A percentile compares a stretch with the other conserved stretches of the same genome.
Conservation (phyloP, 176 grass and related monocot species). For the Urochloa ruziziensis region DNA sequence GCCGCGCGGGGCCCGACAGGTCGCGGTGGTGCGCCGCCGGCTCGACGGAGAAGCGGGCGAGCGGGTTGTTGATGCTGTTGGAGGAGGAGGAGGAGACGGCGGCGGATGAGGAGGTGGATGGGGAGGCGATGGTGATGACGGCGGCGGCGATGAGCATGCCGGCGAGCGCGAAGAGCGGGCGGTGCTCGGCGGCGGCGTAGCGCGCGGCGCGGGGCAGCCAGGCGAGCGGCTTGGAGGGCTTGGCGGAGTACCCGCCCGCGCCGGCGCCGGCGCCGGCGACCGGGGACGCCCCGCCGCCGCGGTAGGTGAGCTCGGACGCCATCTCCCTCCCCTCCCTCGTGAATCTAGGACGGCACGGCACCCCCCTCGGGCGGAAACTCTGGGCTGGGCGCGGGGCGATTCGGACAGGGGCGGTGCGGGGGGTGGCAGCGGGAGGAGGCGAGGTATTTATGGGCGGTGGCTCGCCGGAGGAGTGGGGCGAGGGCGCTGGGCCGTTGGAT, state of each 20-base stretch:
- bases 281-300: conserved; percentile 41
- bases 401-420: background rate
- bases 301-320: conserved; percentile 88
- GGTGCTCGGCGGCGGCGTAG: conserved; percentile 65
- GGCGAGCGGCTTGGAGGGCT: conserved; percentile 57
- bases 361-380: background rate
- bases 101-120: background rate
- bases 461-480: background rate
- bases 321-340: conserved; percentile 23
- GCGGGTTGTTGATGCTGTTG: background rate
- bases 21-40: background rate
- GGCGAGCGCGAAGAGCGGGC: conserved; percentile 70
- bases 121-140: conserved; percentile 49
- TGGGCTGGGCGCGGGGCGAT: background rate
- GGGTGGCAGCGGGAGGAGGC: background rate
- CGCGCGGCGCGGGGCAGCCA: conserved; percentile 59
- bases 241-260: conserved; percentile 32
- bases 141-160: conserved; percentile 65
- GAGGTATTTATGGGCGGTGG: conserved; percentile 41
- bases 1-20: conserved; percentile 6
- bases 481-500: background rate
- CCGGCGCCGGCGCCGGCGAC: background rate
- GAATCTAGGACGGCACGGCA: background rate
- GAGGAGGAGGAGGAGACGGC: background rate
- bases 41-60: conserved; percentile 39